Evolutionary conservation across 2,329 filamentous ascomycete species (phyloP), one percentile per base, ranked within the genome.

Genomic region (Cadophora sp.): DNA sequence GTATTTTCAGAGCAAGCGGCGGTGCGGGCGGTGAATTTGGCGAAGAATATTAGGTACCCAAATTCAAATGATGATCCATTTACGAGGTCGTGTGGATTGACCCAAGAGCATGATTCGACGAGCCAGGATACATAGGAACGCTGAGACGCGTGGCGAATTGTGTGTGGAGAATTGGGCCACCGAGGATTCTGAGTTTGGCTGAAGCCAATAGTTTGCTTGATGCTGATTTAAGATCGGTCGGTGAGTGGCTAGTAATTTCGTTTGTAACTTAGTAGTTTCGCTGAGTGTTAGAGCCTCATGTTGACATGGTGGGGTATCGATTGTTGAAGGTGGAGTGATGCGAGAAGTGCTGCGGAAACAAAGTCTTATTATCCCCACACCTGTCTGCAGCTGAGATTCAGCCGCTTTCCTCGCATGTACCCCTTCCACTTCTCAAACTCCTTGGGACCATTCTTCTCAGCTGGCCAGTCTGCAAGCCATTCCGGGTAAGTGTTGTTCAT

Each of bases 351-450:
- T n/a, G n/a, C n/a, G 26, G 7, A 22, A 29, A 26, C 22, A 65
- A n/a, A n/a, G n/a, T n/a, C n/a, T n/a, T n/a, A 24, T 60, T 64
- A 76, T 62, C 70, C 73, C 76, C 76, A 88, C 89, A 97, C 97
- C 80, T 98, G 95, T 71, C 95, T 85, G n/a, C 97, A 93, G 77
- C 97, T 98, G 62, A 98, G 78, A 78, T 98, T 97, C 73, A 98
- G 87, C 69, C 95, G 85, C 81, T 97, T 97, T 43, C 87, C 88
- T 70, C 81, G 83, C 92, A 98, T 94, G 92, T 94, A 98, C 1
- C 93, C 93, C 72, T 84, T 87, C 93, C 94, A 97, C 58, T 84
- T 84, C 65, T 88, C 83, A 48, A 71, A 74, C 50, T 81, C 79
- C 2, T 84, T 83, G 19, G 59, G 58, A n/a, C 53, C 69, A 46